Base-by-base conservation (phyloP, 805 yeast genomes). In the Ogataea angusta region DNA sequence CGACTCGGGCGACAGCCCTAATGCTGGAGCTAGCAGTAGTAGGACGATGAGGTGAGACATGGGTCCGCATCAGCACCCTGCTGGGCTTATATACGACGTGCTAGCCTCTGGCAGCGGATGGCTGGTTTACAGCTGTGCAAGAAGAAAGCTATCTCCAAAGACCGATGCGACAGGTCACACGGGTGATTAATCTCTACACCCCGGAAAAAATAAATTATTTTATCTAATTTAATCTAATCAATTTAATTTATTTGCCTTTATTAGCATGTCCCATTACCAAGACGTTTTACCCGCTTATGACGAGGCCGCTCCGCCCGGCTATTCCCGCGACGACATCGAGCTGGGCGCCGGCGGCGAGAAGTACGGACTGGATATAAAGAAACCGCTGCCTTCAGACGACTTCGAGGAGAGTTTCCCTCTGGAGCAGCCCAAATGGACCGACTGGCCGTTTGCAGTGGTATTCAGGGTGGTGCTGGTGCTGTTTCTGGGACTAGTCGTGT, bases 331-430 rank as follows among this genome's bases (percentile, higher is more conserved):
- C 4, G 43, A 38, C 31, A 25, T 40, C 6, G 47, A 36, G 37
- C 8, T 28, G 10, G 45, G 40, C 33, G 15, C 34, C n/a, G 31
- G 27, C 12, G 21, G 7, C 14, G 15, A 35, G 21, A 17, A 22
- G 21, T 36, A 23, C 22, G 24, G 15, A 4, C 10, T 19, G 14
- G 52, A 48, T 13, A 6, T 43, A n/a, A 48, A 49, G 31, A 43
- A 38, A 26, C 66, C 65, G 12, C 35, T 45, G 6, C 55, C 55
- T 3, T 44, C 52, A 39, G 62, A 61, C 16, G 65, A 72, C 2
- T 87, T 80, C 55, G 85, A 80, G 18, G 80, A 86, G 38, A 76
- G 82, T 3, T 88, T 88, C 62, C 75, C 78, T 49, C 69, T 85
- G 18, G 75, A 71, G 26, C 67, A 68, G 42, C 88, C 88, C 1